These are phyloP conservation scores for Leersia perrieri DNA, from an alignment of 176 grass and related monocot genomes.

Conservation along the genomic window DNA sequence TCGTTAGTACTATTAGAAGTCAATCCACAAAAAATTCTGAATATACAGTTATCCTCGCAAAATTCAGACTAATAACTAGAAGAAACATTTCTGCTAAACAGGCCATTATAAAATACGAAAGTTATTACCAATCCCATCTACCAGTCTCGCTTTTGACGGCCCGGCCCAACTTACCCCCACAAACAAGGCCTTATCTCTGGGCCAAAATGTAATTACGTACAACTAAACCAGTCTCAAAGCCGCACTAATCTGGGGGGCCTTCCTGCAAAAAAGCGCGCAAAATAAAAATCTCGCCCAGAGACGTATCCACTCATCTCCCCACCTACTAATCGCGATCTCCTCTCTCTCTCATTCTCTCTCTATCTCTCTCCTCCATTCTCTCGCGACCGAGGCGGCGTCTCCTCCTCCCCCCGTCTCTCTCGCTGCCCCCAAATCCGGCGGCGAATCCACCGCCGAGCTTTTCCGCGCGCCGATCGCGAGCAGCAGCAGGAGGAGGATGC, in stretches of 20 bases:
- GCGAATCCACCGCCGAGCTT: background rate
- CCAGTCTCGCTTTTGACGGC: background rate
- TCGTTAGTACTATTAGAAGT: too few relatives aligned
- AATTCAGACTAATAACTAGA: background rate
- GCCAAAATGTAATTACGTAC: background rate
- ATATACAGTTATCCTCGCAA: too few relatives aligned
- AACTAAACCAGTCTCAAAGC: background rate
- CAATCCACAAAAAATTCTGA: too few relatives aligned
- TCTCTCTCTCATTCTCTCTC: background rate
- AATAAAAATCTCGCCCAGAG: slow-evolving; percentile 45
- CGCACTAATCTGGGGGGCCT: slow-evolving; percentile 10
- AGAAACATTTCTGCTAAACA: background rate
- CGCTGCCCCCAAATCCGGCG: background rate
- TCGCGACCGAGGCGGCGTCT: slow-evolving; percentile 35
- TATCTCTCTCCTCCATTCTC: background rate
- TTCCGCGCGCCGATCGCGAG: background rate
- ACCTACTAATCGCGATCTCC: background rate
- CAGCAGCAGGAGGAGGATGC: slow-evolving; percentile 53
- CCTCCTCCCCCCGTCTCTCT: slow-evolving; percentile 9
- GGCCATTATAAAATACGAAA: background rate
- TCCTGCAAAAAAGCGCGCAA: slow-evolving; percentile 33
- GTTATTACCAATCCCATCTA: background rate
- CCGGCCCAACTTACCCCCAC: background rate
- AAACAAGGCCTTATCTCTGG: background rate
- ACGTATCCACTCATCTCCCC: slow-evolving; percentile 29